Evolutionary conservation across 352 stramenopile genomes (phyloP).

Genomic region (Phytophthora colocasiae): DNA sequence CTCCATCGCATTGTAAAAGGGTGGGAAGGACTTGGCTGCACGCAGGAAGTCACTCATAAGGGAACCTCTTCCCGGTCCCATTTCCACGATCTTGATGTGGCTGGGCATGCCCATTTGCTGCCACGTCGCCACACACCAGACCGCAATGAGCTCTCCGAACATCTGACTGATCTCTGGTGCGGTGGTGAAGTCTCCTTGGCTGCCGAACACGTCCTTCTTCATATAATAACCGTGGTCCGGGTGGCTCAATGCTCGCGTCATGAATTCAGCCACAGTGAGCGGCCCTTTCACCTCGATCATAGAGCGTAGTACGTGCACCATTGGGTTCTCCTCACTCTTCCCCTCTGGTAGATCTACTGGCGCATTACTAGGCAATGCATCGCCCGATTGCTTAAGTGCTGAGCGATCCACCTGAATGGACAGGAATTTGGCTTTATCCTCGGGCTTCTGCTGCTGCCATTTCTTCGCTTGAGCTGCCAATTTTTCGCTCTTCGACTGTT

Average conservation of each 20-base stretch:
- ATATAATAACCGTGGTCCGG: conserved; percentile 96
- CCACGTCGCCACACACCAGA: conserved; percentile 94
- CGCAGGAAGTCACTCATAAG: conserved; percentile 95
- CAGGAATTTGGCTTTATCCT: conserved; percentile 62
- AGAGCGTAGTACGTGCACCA: conserved; percentile 82
- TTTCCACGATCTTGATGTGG: conserved; percentile 89
- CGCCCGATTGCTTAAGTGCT: conserved; percentile 65
- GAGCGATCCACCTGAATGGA: conserved; percentile 78
- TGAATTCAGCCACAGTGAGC: conserved; percentile 96
- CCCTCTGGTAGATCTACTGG: conserved; percentile 33
- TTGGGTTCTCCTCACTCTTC: conserved; percentile 74
- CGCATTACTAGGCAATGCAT: conserved; percentile 26
- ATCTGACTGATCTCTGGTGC: conserved; percentile 95
- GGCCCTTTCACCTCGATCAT: conserved; percentile 94
- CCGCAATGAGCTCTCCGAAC: conserved; percentile 93
- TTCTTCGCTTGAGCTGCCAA: conserved; percentile 61
- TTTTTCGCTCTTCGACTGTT: conserved; percentile 5
- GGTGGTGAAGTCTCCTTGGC: conserved; percentile 93
- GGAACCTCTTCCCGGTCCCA: conserved; percentile 93
- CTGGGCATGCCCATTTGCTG: conserved; percentile 84
- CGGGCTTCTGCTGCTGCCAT: conserved; percentile 58
- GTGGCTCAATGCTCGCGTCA: conserved; percentile 92
- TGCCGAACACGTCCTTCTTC: conserved; percentile 92
- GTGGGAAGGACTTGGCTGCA: conserved; percentile 86
- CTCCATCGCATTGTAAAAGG: conserved; percentile 85